phyloP scores from a whole-genome alignment of 495 filamentous ascomycete species.

The Penicillium steckii region DNA sequence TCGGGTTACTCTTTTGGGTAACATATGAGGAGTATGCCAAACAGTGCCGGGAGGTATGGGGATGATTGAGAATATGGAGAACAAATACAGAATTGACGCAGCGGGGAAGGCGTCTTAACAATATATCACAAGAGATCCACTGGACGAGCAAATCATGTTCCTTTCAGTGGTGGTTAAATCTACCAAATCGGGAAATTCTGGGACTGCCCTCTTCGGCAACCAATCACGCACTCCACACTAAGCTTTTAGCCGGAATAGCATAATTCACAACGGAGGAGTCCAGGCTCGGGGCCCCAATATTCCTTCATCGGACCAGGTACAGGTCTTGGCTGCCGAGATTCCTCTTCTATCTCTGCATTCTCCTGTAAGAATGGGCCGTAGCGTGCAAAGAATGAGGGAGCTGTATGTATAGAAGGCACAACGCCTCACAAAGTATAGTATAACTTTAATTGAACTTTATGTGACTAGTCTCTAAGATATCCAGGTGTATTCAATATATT shows the following conservation, averaged over 20 bases:
- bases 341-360: not conserved
- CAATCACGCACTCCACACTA: not conserved
- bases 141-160: not conserved
- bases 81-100: not conserved
- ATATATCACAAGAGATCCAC: not conserved
- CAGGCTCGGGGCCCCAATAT: constrained; percentile 9
- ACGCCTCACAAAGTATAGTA: too few species aligned
- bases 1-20: constrained; percentile 8
- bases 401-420: too few species aligned
- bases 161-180: constrained; percentile 5
- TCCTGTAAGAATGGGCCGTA: too few species aligned
- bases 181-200: constrained; percentile 7
- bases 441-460: too few species aligned
- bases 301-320: constrained; percentile 3
- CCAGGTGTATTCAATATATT: too few species aligned
- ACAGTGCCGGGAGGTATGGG: constrained; percentile 4
- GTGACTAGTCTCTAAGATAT: too few species aligned
- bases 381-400: too few species aligned
- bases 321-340: not conserved
- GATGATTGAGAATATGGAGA: constrained; percentile 3
- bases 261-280: not conserved
- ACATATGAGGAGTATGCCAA: not conserved
- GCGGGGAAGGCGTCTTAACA: not conserved
- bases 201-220: not conserved
- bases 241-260: constrained; percentile 6